phyloP scores from a whole-genome alignment of 345 rosid species.

The Anacardium occidentale region DNA sequence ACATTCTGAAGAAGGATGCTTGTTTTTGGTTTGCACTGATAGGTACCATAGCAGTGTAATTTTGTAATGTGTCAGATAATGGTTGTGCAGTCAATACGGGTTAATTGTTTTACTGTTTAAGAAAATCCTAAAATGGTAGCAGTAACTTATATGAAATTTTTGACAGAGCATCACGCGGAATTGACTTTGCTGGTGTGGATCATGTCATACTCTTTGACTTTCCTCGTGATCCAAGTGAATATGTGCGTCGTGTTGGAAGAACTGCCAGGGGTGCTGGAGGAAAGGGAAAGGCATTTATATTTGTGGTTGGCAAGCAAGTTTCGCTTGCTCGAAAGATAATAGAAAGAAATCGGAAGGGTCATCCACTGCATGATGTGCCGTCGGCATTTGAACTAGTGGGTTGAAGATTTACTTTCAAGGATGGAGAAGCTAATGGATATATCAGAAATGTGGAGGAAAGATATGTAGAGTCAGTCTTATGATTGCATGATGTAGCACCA shows the following conservation, averaged over 20 bases:
- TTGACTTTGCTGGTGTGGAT: conserved; percentile 77
- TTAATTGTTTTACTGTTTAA: too few species aligned
- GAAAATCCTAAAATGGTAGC: not conserved
- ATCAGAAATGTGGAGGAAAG: not conserved
- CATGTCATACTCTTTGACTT: conserved; percentile 85
- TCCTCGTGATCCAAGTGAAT: conserved; percentile 91
- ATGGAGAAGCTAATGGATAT: not conserved
- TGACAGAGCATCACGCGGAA: conserved; percentile 85
- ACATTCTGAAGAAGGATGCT: conserved; percentile 38
- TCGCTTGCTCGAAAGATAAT: conserved; percentile 59
- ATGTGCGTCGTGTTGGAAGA: conserved; percentile 91
- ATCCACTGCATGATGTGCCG: conserved; percentile 89
- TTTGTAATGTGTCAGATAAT: too few species aligned
- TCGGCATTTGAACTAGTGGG: conserved; percentile 59
- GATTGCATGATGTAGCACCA: not conserved
- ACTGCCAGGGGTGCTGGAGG: conserved; percentile 94
- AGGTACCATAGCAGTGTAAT: conserved; percentile 39
- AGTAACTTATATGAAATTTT: conserved; percentile 15
- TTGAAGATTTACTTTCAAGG: conserved; percentile 9
- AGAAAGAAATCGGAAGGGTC: conserved; percentile 83
- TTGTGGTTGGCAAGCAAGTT: conserved; percentile 93
- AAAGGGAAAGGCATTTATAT: conserved; percentile 78
- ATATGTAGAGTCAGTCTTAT: not conserved
- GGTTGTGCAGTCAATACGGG: too few species aligned
- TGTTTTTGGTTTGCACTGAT: conserved; percentile 82